Base-by-base conservation (phyloP, 2,329 filamentous ascomycete species). In the Botrytis paeoniae region DNA sequence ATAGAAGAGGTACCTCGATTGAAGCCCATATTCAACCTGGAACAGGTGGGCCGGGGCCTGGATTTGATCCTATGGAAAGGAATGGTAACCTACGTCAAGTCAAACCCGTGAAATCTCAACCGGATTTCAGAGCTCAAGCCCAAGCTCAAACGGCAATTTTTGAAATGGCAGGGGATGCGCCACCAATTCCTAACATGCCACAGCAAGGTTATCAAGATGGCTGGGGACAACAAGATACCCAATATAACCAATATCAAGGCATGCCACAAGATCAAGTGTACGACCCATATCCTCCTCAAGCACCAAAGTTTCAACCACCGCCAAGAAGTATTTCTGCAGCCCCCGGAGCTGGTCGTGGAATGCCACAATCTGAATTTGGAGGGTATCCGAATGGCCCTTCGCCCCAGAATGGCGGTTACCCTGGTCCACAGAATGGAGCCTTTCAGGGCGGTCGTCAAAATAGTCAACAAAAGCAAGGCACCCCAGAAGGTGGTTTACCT, bases 121-220 rank as follows among this genome's bases (percentile, higher is more conserved):
- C 91, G 43, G 88, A 92, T 78, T 82, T 92, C 73, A 85, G 88
- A 51, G 77, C 75, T 60, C 74, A 74, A 73, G 78, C 76, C 22
- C 86, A 89, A 76, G 86, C 87, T 5, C 89, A 92, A 77, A 85
- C 89, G 3, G 92, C 92, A 14, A 86, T 92, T 1, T 94, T 94
- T 76, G 93, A 94, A 78, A 91, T 95, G 86, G 89, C 88, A 2
- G 86, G 84, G 39, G 90, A 93, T 77, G 84, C 85, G 32, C 89
- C 88, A 35, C 83, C 85, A 4, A 82, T 90, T 43, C 89, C 90
- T 51, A 75, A 75, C 74, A 74, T 73, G 35, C 18, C 84, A 77
- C 77, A 77, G 72, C 74, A 75, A 63, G 63, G 63, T 48, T 70
- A 69, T 70, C 71, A 71, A 63, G 75, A 80, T 73, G 76, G 78